Conservation (phyloP, 1,284 basidiomycete species). For the Rhodotorula sp. region DNA sequence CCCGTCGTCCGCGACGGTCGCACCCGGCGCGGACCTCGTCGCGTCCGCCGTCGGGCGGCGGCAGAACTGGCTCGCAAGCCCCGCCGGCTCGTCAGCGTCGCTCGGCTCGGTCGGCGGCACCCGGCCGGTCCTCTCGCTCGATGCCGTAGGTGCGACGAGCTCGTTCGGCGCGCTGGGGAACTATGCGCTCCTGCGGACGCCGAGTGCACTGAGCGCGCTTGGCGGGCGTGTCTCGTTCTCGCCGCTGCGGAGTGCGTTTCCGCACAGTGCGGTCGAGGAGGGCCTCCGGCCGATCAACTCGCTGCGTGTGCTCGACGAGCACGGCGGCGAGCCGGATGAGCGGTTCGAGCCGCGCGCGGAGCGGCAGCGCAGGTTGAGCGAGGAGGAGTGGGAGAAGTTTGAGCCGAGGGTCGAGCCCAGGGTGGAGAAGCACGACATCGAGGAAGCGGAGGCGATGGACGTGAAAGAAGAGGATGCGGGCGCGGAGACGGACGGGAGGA, state of each 20-base stretch:
- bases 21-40: not conserved
- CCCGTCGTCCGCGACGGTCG: not conserved
- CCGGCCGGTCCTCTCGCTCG: not conserved
- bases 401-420: not conserved
- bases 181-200: slow-evolving; percentile 11
- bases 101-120: too few relatives aligned
- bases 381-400: slow-evolving; percentile 12
- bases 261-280: slow-evolving; percentile 6
- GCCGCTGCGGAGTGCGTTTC: slow-evolving; percentile 5
- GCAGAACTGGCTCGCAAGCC: not conserved
- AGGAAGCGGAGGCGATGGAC: not conserved
- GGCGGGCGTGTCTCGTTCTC: slow-evolving; percentile 1
- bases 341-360: slow-evolving; percentile 24
- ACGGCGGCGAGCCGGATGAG: not conserved
- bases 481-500: not conserved
- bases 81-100: not conserved
- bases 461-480: not conserved
- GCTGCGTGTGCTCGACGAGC: not conserved
- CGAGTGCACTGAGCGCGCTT: not conserved
- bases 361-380: too few relatives aligned
- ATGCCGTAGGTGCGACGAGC: not conserved
- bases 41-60: not conserved
- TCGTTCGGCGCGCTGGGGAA: not conserved
- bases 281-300: slow-evolving; percentile 7
- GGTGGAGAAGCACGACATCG: not conserved